These are phyloP conservation scores for Talaromyces sp. DNA, from an alignment of 2,329 filamentous ascomycete species.

Conservation along the genomic window DNA sequence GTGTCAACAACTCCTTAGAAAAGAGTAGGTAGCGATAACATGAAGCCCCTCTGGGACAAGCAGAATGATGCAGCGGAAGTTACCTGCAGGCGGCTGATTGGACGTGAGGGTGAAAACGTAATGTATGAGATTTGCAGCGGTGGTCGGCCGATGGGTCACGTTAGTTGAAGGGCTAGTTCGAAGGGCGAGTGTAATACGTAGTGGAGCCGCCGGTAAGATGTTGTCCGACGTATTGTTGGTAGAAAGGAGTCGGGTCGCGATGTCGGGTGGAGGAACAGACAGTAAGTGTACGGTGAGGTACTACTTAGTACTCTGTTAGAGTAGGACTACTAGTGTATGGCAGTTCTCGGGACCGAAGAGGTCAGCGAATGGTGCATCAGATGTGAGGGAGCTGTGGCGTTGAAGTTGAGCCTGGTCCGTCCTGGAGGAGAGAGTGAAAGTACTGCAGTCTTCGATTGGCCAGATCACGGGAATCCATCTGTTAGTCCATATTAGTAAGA, in stretches of 20 bases:
- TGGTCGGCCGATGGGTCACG: constrained; percentile 3
- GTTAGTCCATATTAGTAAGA: too few relatives aligned
- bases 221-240: background rate
- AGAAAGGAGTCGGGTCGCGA: too few relatives aligned
- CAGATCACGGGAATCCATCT: constrained; percentile 3
- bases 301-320: background rate
- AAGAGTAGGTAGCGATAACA: background rate
- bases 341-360: constrained; percentile 4
- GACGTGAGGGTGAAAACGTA: constrained; percentile 8
- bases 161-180: background rate
- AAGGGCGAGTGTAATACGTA: constrained; percentile 6
- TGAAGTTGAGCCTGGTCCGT: background rate
- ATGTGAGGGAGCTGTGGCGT: background rate
- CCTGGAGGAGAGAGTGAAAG: background rate
- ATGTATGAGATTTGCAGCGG: constrained; percentile 6
- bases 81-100: constrained; percentile 9
- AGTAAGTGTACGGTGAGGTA: too few relatives aligned
- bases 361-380: background rate
- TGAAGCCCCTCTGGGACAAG: constrained; percentile 3
- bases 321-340: too few relatives aligned
- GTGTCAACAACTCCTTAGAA: background rate
- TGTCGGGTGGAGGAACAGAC: too few relatives aligned
- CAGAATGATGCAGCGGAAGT: constrained; percentile 8
- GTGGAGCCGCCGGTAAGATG: constrained; percentile 7
- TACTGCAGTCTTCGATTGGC: background rate